Evolutionary conservation across 2,329 filamentous ascomycete species (phyloP).

Genomic region (Fusarium nematophilum): DNA sequence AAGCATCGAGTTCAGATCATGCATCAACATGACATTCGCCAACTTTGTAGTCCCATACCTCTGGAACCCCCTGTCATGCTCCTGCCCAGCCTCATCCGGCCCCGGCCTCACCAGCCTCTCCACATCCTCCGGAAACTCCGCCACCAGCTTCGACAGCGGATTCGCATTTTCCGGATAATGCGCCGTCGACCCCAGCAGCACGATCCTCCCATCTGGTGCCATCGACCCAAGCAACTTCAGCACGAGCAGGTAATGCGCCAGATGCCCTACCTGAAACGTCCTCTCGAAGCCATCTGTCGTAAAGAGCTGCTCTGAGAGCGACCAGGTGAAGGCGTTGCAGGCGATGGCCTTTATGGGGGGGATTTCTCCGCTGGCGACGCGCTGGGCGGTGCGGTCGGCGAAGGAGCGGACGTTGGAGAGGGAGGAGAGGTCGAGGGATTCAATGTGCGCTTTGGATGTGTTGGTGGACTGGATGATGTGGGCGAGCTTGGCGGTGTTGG

Average conservation of each 20-base stretch:
- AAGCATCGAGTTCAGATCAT: conserved; percentile 34
- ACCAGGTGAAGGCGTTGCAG: conserved; percentile 37
- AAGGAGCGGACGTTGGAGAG: conserved; percentile 17
- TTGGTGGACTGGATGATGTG: conserved; percentile 27
- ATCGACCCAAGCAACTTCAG: conserved; percentile 34
- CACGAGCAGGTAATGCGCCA: conserved; percentile 37
- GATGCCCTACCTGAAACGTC: conserved; percentile 36
- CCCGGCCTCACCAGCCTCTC: conserved; percentile 11
- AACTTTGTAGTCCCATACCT: conserved; percentile 38
- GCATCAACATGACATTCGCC: conserved; percentile 42
- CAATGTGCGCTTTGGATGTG: conserved; percentile 3
- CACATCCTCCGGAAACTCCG: conserved; percentile 19
- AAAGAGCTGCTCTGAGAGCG: conserved; percentile 7
- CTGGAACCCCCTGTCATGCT: conserved; percentile 38
- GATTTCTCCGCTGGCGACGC: conserved; percentile 3
- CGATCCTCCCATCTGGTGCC: conserved; percentile 14
- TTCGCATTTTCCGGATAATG: conserved; percentile 30
- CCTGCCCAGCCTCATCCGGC: conserved; percentile 14
- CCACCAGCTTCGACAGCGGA: conserved; percentile 22
- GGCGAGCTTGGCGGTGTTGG: conserved; percentile 45
- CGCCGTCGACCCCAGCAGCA: conserved; percentile 25
- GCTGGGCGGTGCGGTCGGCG: neutral
- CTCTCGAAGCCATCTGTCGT: conserved; percentile 30
- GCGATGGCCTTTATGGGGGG: conserved; percentile 32
- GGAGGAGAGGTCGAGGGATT: conserved; percentile 29